These are phyloP conservation scores for Ceratocystis papillata DNA, from an alignment of 2,329 filamentous ascomycete species.

Conservation along the genomic window DNA sequence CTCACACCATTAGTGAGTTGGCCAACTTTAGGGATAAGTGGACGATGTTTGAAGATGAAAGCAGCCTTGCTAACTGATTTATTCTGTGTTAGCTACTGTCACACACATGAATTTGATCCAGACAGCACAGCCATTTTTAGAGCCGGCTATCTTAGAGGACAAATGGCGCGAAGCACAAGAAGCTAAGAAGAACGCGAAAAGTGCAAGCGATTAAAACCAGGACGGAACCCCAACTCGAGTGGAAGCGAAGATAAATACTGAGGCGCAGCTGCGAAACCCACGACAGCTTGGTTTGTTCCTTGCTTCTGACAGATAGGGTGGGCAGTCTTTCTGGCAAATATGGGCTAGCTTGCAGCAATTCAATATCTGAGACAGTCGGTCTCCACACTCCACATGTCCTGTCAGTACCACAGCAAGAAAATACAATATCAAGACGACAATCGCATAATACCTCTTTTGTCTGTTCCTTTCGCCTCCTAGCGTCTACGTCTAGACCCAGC, in stretches of 20 bases:
- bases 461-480: background rate
- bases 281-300: no score
- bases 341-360: background rate
- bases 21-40: background rate
- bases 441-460: background rate
- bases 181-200: background rate
- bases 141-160: constrained; percentile 28
- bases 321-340: no score
- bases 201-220: background rate
- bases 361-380: background rate
- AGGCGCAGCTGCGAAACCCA: no score
- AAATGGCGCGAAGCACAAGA: constrained; percentile 24
- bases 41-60: background rate
- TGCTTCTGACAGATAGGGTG: no score
- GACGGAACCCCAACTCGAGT: background rate
- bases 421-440: no score
- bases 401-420: no score
- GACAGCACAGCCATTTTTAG: constrained; percentile 32
- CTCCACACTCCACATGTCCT: background rate
- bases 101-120: background rate
- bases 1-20: constrained; percentile 1
- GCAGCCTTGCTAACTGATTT: background rate
- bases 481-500: background rate
- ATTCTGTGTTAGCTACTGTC: background rate
- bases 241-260: background rate